Evolutionary conservation across 2,329 filamentous ascomycete species (phyloP), one percentile per base, ranked within the genome.

Genomic region (Madurella mycetomatis): DNA sequence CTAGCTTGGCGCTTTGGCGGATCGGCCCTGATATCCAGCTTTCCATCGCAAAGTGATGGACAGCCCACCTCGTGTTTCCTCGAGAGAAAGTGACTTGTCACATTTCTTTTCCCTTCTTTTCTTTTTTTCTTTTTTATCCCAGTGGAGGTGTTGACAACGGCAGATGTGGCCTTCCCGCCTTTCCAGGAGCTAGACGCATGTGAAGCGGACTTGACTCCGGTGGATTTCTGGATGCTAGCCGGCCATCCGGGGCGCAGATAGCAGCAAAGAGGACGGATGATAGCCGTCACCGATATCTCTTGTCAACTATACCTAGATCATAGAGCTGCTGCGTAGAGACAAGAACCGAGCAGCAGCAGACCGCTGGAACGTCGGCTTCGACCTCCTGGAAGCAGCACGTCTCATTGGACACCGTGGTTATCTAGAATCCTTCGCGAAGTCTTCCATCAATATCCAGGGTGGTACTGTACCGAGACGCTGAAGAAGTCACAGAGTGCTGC

Each of bases 11-110:
- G 54, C 40, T 55, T 43, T 57, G 59, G 55, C 57, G 57, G 53
- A 47, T 52, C 59, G 60, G 58, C 55, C 58, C 60, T 62, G 54
- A 46, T 40, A 46, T 60, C 60, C 55, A 43, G 39, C 30, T 11
- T 51, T 37, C 50, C 45, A 46, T 42, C 48, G 18, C 40, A 12
- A 30, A 8, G 4, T 31, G 47, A 25, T 49, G 41, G 34, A 43
- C 46, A 40, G 39, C 43, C 50, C 55, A 54, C 49, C 43, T 37
- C 30, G 32, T 9, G 16, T 34, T 17, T 49, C 55, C 31, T 19
- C 37, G 41, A 25, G 7, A 42, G 16, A 45, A 54, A 55, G 19
- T 31, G 55, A 49, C 25, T 47, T 17, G 53, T 58, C 47, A 37
- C 53, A n/a, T n/a, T n/a, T n/a, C n/a, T n/a, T n/a, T n/a, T n/a